Conservation (phyloP, 345 rosid species). For the Sapria himalayana region DNA sequence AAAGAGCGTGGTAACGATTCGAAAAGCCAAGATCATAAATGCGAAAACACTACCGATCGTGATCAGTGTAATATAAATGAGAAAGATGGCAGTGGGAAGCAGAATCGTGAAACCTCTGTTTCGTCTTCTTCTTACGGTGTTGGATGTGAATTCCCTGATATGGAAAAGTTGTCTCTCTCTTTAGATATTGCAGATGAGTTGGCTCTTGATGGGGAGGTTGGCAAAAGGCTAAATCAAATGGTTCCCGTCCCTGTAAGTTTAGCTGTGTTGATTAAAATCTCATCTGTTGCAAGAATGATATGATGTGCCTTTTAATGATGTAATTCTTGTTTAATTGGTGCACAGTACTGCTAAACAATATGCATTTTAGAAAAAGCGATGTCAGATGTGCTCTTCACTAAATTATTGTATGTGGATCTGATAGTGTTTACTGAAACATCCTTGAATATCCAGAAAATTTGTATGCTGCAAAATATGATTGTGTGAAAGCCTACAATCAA, state of each 20-base stretch:
- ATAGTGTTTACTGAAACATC: no score
- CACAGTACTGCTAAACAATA: no score
- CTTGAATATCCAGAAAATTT: no score
- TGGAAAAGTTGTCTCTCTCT: constrained; percentile 16
- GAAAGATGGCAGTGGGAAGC: constrained; percentile 11
- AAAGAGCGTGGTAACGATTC: constrained; percentile 15
- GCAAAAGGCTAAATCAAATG: constrained; percentile 52
- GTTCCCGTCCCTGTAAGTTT: constrained; percentile 51
- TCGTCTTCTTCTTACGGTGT: constrained; percentile 9
- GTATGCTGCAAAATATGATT: no score
- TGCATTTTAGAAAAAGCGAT: no score
- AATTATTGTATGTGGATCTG: no score
- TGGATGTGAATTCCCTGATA: constrained; percentile 10
- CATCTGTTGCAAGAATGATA: not conserved
- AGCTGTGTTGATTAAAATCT: constrained; percentile 2
- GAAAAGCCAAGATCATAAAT: constrained; percentile 5
- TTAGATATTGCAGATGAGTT: constrained; percentile 37
- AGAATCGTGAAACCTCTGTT: constrained; percentile 5
- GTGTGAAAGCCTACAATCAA: no score
- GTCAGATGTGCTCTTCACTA: no score
- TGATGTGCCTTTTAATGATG: not conserved
- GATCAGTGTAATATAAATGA: constrained; percentile 4
- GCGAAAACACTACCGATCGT: constrained; percentile 5
- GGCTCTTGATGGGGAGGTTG: constrained; percentile 44
- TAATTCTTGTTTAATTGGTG: no score